Base-by-base conservation (phyloP, 192 early-diverging fungal species). In the Entomortierella lignicola region DNA sequence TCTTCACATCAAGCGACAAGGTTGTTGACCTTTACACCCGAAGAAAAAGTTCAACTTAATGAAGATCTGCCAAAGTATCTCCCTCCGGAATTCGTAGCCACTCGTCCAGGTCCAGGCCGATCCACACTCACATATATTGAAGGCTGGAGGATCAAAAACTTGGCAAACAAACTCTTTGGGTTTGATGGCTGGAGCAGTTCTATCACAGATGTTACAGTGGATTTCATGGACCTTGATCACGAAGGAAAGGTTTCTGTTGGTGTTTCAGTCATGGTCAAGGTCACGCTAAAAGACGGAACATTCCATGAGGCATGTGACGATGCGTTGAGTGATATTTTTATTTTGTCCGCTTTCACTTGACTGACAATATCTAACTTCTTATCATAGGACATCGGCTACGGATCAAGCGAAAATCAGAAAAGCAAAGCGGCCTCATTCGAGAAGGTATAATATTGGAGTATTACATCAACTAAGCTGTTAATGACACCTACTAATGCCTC, bases 151-250 rank as follows among this genome's bases (percentile, higher is more conserved):
- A 89, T 88, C 41, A 93, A 95, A 48, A 91, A 90, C 67, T 77
- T 98, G 34, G 98, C 98, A 53, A 96, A 99, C 69, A 91, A 95
- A 30, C 69, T 97, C 8, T 98, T 99, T 86, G 98, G 96, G 4
- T 98, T 98, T 79, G 88, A 97, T 69, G 96, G 96, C 12, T 99
- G 97, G 97, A 87, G 86, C 42, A 88, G 89, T 27, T 82, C 81
- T 26, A 90, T 99, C 63, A 81, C 88, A n/a, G 85, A 87, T 54
- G 86, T 91, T 47, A 84, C 85, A 4, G 85, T 96, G 4, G 97
- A 99, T 82, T 96, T 87, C 88, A 86, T 94, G 67, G 71, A 86
- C 66, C 55, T 56, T 0, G 61, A 67, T 42, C 42, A 60, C 8
- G 63, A 73, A 26, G 89, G 90, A 13, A 83, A 74, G 18, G 81